Evolutionary conservation across 495 filamentous ascomycete genomes (phyloP), one percentile per base, ranked within the genome.

Genomic region (Penicillium argentinense): DNA sequence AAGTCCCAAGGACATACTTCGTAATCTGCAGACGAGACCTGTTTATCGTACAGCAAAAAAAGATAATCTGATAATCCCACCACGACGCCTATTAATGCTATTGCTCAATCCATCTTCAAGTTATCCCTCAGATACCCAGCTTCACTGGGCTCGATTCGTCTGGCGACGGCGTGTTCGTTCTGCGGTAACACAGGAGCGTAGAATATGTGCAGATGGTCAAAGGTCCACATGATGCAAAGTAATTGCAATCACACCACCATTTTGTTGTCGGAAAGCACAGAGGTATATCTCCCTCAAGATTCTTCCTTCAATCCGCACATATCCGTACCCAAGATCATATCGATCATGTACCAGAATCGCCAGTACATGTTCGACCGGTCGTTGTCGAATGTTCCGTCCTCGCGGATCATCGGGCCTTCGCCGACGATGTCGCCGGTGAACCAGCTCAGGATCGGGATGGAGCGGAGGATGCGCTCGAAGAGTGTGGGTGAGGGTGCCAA

Each of bases 391-490:
- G 80, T 78, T n/a, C 89, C 89, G 37, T 82, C 71, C n/a, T 91
- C 89, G 25, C 74, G 82, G 30, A 87, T 76, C 28, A 88, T 87
- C 16, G 91, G 82, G 41, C 83, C 79, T 51, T 83, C 83, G 3
- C 89, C 90, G 44, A 95, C 91, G 45, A 93, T 81, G 48, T 89
- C 86, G 21, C 85, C 81, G 4, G 79, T 84, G 51, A 91, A 85
- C 79, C 84, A 86, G 45, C 72, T 77, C 40, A 87, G 57, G 37
- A 86, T 68, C 1, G 85, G 83, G 25, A 89, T 79, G 19, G 78
- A 76, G 27, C 73, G 74, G 24, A 86, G 60, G 11, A 84, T 53
- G 38, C 81, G 76, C 67, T 89, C 80, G 16, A 74, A 69, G 32
- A 75, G 71, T 4, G 81, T 81, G 8, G 74, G 74, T 53, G 83